phyloP scores from a whole-genome alignment of 2,329 filamentous ascomycete genomes.

The Cadophora sp. region DNA sequence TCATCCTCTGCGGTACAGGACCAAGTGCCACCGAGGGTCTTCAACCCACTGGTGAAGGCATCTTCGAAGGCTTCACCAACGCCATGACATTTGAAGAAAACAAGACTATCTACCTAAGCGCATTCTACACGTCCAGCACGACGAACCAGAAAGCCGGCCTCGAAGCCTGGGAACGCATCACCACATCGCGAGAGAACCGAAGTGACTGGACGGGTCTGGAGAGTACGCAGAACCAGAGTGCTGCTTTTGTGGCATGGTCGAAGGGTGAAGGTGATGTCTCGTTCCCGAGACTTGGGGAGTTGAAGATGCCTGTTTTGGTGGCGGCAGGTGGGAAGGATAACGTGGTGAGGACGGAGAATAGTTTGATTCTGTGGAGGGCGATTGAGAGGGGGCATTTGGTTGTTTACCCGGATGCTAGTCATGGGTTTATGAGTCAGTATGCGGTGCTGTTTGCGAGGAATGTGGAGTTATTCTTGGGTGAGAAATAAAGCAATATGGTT shows the following conservation, averaged over 20 bases:
- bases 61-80: not conserved
- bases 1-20: not conserved
- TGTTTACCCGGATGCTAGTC: not conserved
- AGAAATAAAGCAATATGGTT: not conserved
- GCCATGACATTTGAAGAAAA: not conserved
- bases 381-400: not conserved
- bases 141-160: too few relatives aligned
- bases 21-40: not conserved
- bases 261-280: too few relatives aligned
- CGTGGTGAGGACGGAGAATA: not conserved
- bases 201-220: too few relatives aligned
- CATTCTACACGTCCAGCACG: too few relatives aligned
- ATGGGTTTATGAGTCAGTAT: not conserved
- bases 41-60: not conserved
- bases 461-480: not conserved
- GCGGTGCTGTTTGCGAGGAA: not conserved
- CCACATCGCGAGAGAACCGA: too few relatives aligned
- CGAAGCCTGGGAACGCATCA: too few relatives aligned
- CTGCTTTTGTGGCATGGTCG: too few relatives aligned
- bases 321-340: not conserved
- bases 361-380: not conserved
- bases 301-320: not conserved
- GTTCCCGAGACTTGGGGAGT: not conserved
- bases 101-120: not conserved
- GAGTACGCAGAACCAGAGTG: too few relatives aligned